Evolutionary conservation across 75 land plant genomes (phyloP), one percentile per base, ranked within the genome.

Genomic region (Picea glauca): DNA sequence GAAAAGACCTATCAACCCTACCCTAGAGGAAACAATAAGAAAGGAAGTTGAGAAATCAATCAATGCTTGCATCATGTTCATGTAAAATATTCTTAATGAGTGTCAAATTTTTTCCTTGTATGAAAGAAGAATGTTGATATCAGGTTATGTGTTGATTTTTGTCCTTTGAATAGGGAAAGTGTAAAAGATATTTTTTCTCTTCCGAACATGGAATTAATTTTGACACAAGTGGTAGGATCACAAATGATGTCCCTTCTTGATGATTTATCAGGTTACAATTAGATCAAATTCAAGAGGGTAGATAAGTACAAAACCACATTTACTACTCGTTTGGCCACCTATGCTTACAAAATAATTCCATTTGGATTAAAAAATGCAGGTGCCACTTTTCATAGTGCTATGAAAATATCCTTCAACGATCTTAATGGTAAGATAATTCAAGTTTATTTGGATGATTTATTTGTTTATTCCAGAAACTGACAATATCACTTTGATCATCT

Each of bases 391-490:
- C 83, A 78, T 72, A 58, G 62, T 2, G 81, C 60, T 15, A 79
- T 77, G 75, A 64, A 67, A 14, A 43, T 18, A 8, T 62, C 77
- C 14, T 85, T 85, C 58, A 50, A 60, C 38, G 74, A 80, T 23
- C 20, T 81, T 0, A 62, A 67, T 1, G 40, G 68, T 8, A 64
- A 32, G 23, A 58, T 58, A 4, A 79, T 87, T 54, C 59, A 73
- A 46, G 77, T 80, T 0, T 87, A 78, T 70, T 61, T 87, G 5
- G 86, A 87, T 60, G 81, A 84, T 56, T 78, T 87, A 20, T 70
- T 76, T 20, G 74, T 81, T 1, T 83, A 66, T 43, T 32, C 61
- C 1, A 79, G 61, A 17, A 0, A 31, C 4, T 54, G 38, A n/a
- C 3, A 46, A 58, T 2, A 73, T 72, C 75, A 58, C n/a, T 6